Evolutionary conservation across 768 basidiomycete species (phyloP), one percentile per base, ranked within the genome.

Genomic region (Suillus spraguei): DNA sequence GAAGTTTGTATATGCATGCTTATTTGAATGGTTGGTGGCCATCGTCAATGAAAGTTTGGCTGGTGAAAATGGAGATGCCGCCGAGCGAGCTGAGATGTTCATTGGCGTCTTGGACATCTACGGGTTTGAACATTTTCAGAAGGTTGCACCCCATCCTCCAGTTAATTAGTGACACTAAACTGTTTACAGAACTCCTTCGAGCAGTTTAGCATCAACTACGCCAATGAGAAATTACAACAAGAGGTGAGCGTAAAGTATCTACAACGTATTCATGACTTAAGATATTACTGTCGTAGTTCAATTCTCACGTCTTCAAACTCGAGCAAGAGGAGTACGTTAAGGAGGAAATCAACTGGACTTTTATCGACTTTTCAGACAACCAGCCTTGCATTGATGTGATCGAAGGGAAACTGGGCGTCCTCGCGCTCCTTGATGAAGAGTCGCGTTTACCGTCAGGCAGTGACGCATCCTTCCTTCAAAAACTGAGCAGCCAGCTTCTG

Each of bases 151-250:
- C 32, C 38, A 33, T 8, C 49, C 16, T 47, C 62, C 41, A 41
- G 28, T 7, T 10, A 36, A 42, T 65, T 71, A 39, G 69, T 64
- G 22, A 39, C 14, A 17, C 32, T 41, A n/a, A 39, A 20, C 47
- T 24, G 9, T 60, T 59, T 47, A 46, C 66, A 92, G 90, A 92
- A 93, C 69, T 92, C 90, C 2, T 92, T 97, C 69, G 95, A 99
- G 77, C 97, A 99, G 79, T 99, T 99, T 79, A 98, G 96, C 76
- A 99, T 99, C 81, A 99, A 99, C 74, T 99, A 99, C 74, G 97
- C 97, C 28, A 99, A 99, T 71, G 97, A 96, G 76, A 95, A 96
- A 77, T 77, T 99, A 53, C 97, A 99, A 70, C 97, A 99, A 77
- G 96, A 98, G 88, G 95, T 93, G 68, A 55, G 81, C 64, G 3